phyloP scores from a whole-genome alignment of 768 basidiomycete species.

The Lactarius indigo region DNA sequence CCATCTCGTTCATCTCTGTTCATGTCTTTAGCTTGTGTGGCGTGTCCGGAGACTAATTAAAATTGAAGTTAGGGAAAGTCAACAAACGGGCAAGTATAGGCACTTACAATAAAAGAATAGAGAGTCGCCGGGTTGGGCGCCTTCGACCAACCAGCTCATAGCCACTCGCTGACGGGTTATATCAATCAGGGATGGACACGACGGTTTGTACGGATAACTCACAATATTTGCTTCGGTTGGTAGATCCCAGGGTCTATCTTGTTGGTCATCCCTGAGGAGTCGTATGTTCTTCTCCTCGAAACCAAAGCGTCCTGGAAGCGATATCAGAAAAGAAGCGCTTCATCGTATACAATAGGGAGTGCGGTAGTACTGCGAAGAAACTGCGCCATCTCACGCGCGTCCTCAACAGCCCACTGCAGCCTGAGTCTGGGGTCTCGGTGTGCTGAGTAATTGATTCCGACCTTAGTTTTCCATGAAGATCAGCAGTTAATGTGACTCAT shows the following conservation, averaged over 20 bases:
- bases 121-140: not conserved
- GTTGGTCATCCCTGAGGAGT: not conserved
- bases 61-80: not conserved
- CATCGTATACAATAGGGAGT: not conserved
- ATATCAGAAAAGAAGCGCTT: not conserved
- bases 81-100: not conserved
- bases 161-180: not conserved
- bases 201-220: not conserved
- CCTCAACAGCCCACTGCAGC: not conserved
- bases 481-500: not conserved
- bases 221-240: constrained; percentile 7
- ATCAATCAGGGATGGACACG: not conserved
- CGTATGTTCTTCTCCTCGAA: not conserved
- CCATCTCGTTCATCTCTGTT: not conserved
- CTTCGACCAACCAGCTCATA: not conserved
- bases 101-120: constrained; percentile 6
- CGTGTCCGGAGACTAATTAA: constrained; percentile 8
- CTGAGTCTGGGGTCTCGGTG: not conserved
- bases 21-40: not conserved
- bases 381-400: not conserved
- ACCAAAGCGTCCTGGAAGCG: not conserved
- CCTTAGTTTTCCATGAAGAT: not conserved
- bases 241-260: not conserved
- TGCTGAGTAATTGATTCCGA: not conserved
- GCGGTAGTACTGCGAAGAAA: not conserved